Evolutionary conservation across 768 basidiomycete species (phyloP), one percentile per base, ranked within the genome.

Genomic region (Epithele typhae): DNA sequence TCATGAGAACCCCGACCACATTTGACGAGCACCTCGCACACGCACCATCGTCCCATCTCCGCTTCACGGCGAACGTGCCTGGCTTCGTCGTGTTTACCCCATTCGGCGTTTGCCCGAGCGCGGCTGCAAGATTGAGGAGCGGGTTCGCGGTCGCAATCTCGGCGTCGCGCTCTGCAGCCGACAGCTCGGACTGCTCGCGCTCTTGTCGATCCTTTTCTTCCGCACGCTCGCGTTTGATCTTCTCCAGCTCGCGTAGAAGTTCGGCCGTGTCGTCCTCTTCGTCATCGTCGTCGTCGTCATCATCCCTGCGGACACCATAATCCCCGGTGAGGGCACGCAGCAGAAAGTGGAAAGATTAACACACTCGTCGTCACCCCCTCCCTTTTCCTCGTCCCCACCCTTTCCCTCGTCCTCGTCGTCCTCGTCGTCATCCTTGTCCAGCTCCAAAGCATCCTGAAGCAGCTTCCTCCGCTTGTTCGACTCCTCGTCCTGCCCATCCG

Each of bases 191-290:
- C 55, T 87, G 77, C 59, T 92, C 92, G 34, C 74, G 74, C 35
- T 96, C 95, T 63, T 81, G 73, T 36, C 88, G 75, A 30, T 77
- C 85, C 61, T 92, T 92, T 67, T 98, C 96, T 59, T 87, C 94
- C 10, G 94, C 94, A 9, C 95, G 78, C 61, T 98, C 94, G 38
- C 84, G 84, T 68, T 96, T 97, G 56, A 98, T 97, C 72, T 95
- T 97, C 68, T 96, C 95, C n/a, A 99, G 75, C 64, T 99, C 96
- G 21, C 92, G 83, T 51, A 99, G 73, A 19, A 99, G 75, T 59
- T 96, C 95, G 0, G 92, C 92, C 0, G 92, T 92, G 44, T 95
- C 92, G 57, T 92, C 90, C 53, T 95, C 93, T 8, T 90, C 87
- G 15, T 71, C 70, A 9, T 68, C 78, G 10, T 82, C 80, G 0